Evolutionary conservation across 352 stramenopile species (phyloP).

Genomic region (Bremia lactucae): DNA sequence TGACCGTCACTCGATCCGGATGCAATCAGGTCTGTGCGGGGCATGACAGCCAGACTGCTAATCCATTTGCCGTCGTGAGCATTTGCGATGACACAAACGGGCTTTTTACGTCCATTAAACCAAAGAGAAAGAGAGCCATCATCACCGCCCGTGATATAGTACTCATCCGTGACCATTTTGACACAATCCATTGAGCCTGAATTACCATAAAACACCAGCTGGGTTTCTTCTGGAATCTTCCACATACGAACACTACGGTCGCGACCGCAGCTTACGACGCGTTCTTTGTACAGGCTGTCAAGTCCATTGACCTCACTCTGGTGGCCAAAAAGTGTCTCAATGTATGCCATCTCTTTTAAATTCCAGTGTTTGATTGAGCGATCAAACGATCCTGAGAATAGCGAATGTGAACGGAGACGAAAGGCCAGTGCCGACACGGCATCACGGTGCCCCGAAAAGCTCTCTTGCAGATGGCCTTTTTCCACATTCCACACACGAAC

Average conservation of each 20-base stretch:
- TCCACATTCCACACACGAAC: conserved; percentile 85
- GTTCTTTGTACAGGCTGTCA: conserved; percentile 85
- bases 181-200: conserved; percentile 87
- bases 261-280: conserved; percentile 83
- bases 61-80: conserved; percentile 91
- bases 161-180: conserved; percentile 87
- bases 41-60: conserved; percentile 80
- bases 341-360: conserved; percentile 91
- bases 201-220: conserved; percentile 90
- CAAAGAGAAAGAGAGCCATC: conserved; percentile 87
- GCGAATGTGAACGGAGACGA: conserved; percentile 74
- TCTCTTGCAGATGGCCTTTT: conserved; percentile 72
- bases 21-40: conserved; percentile 84
- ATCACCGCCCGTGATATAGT: conserved; percentile 88
- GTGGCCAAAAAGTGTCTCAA: conserved; percentile 92
- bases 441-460: conserved; percentile 86
- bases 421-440: conserved; percentile 83
- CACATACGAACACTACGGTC: conserved; percentile 90
- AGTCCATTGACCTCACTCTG: conserved; percentile 86
- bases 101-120: conserved; percentile 91
- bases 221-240: conserved; percentile 93
- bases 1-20: conserved; percentile 87
- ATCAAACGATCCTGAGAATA: conserved; percentile 90
- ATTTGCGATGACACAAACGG: conserved; percentile 62
- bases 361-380: conserved; percentile 93